phyloP scores from a whole-genome alignment of 192 early-diverging fungal species.

The Entomortierella lignicola region DNA sequence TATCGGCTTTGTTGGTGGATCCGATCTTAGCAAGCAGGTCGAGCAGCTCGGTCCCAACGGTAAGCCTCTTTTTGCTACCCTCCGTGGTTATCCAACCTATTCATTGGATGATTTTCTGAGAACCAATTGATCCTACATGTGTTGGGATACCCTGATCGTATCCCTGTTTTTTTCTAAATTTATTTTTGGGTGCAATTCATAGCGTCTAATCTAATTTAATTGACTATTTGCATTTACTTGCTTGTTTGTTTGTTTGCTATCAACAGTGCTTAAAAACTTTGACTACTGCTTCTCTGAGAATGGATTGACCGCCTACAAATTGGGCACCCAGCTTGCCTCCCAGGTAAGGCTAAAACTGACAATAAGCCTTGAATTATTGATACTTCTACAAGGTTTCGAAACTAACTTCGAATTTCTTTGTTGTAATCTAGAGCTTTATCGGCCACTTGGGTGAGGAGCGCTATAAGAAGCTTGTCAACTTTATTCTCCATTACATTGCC shows the following conservation, averaged over 20 bases:
- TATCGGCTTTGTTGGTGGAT: constrained; percentile 97
- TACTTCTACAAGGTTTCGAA: background rate
- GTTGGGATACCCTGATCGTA: background rate
- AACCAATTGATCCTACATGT: constrained; percentile 22
- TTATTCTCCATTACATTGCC: constrained; percentile 93
- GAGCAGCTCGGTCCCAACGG: constrained; percentile 93
- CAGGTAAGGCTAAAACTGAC: constrained; percentile 53
- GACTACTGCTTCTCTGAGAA: constrained; percentile 98
- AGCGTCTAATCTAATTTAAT: constrained; percentile 3
- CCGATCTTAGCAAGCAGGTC: constrained; percentile 92
- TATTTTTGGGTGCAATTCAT: constrained; percentile 8
- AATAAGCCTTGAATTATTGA: too few species aligned
- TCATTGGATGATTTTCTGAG: background rate
- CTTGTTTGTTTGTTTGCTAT: background rate
- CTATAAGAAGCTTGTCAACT: constrained; percentile 93
- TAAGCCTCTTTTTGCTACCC: constrained; percentile 35
- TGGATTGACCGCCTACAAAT: constrained; percentile 93
- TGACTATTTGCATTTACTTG: background rate
- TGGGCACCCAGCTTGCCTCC: constrained; percentile 76
- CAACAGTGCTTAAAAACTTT: constrained; percentile 82
- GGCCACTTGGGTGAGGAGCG: constrained; percentile 90
- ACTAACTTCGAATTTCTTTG: background rate
- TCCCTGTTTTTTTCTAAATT: constrained; percentile 6
- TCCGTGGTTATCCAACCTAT: background rate
- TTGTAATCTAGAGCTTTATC: constrained; percentile 83